Conservation (phyloP, 495 filamentous ascomycete genomes). For the Cairneyella variabilis region DNA sequence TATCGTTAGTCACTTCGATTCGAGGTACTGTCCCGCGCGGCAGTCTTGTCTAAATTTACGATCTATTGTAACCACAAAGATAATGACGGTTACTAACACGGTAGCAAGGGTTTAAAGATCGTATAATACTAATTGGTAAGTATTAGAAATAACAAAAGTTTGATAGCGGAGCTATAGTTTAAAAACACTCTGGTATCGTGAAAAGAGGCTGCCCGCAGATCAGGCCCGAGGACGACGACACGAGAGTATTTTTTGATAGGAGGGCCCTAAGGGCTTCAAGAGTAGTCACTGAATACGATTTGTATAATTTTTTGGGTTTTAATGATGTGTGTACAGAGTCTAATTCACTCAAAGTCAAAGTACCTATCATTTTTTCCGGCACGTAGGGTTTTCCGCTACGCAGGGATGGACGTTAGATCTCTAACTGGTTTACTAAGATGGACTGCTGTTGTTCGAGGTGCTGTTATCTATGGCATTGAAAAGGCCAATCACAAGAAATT, state of each 20-base stretch:
- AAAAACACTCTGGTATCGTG: no score
- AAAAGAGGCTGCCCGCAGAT: no score
- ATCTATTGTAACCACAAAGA: not conserved
- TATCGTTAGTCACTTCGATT: no score
- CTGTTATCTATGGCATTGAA: slow-evolving; percentile 8
- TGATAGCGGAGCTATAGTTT: no score
- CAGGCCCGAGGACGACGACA: not conserved
- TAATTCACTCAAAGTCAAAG: slow-evolving; percentile 17
- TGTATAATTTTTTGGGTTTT: not conserved
- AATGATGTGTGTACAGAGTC: slow-evolving; percentile 16
- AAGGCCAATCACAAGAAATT: not conserved
- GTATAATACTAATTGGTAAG: no score
- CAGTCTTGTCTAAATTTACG: not conserved
- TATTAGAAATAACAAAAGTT: no score
- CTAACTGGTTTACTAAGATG: slow-evolving; percentile 1
- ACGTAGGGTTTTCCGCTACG: no score
- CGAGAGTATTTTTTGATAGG: not conserved
- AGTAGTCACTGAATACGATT: not conserved
- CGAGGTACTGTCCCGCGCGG: not conserved
- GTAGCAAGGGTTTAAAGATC: not conserved
- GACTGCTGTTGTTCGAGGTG: slow-evolving; percentile 14
- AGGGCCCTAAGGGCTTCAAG: not conserved
- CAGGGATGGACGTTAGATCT: no score
- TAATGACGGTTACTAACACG: not conserved
- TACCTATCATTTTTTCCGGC: no score